Percentiles rank a stretch among this genome's conserved stretches.
These are phyloP conservation scores for Salvia sclarea DNA, from an alignment of 305 asterid genomes.

Conservation along the genomic window DNA sequence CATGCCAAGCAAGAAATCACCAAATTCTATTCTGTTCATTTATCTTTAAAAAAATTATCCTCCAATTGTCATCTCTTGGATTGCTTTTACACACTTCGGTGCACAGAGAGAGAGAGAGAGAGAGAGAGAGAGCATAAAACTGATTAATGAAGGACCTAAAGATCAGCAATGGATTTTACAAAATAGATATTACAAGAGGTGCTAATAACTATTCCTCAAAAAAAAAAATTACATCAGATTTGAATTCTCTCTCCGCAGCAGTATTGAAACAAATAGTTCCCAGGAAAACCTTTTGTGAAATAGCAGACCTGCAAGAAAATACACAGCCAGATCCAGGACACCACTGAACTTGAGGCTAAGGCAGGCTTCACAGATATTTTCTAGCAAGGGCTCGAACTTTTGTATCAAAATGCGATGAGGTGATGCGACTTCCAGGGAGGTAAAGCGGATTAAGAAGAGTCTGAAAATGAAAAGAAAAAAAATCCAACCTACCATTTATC, in stretches of 20 bases:
- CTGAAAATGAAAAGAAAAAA: slow-evolving; percentile 44
- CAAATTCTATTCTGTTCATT: too few relatives aligned
- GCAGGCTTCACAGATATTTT: slow-evolving; percentile 61
- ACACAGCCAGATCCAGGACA: slow-evolving; percentile 29
- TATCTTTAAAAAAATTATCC: too few relatives aligned
- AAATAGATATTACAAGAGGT: slow-evolving; percentile 25
- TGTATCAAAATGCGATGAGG: slow-evolving; percentile 89
- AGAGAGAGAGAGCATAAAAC: background rate
- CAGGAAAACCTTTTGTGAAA: slow-evolving; percentile 18
- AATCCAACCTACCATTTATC: slow-evolving; percentile 27
- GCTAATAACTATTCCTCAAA: slow-evolving; percentile 6
- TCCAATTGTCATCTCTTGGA: too few relatives aligned
- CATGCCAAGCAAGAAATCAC: too few relatives aligned
- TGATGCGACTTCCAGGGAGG: slow-evolving; percentile 86
- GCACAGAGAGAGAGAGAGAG: slow-evolving; percentile 4
- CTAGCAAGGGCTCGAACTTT: slow-evolving; percentile 94
- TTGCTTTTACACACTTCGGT: too few relatives aligned
- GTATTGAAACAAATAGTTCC: slow-evolving; percentile 18
- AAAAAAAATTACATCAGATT: slow-evolving; percentile 11
- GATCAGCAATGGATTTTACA: slow-evolving; percentile 9
- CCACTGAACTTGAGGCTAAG: slow-evolving; percentile 1
- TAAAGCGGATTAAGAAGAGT: slow-evolving; percentile 89
- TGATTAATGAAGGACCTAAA: slow-evolving; percentile 21
- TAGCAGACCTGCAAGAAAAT: slow-evolving; percentile 34
- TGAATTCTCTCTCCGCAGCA: background rate